Conservation (phyloP, 176 grass and related monocot genomes). For the Lolium rigidum region DNA sequence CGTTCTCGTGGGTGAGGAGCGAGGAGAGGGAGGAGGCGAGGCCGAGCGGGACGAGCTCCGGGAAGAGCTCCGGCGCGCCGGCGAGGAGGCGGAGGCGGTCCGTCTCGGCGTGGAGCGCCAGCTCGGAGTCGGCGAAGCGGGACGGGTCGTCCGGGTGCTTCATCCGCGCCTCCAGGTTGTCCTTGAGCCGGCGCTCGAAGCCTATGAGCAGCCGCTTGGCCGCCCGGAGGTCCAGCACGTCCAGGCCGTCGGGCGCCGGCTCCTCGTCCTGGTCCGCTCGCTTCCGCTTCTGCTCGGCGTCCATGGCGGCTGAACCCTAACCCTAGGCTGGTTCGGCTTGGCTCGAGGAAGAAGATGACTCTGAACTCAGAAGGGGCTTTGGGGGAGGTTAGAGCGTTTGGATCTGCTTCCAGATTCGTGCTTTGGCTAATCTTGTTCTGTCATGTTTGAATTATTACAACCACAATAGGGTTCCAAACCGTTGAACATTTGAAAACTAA, state of each 20-base stretch:
- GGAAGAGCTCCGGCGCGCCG: slow-evolving; percentile 85
- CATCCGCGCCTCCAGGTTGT: slow-evolving; percentile 97
- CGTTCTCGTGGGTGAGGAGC: slow-evolving; percentile 84
- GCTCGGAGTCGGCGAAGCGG: slow-evolving; percentile 84
- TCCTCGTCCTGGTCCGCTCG: slow-evolving; percentile 39
- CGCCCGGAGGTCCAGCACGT: slow-evolving; percentile 84
- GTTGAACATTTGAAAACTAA: no score
- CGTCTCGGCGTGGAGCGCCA: slow-evolving; percentile 83
- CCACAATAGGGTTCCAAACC: no score
- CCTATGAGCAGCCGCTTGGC: slow-evolving; percentile 78
- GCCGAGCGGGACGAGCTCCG: slow-evolving; percentile 73
- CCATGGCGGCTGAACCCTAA: slow-evolving; percentile 35
- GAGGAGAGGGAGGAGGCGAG: slow-evolving; percentile 75
- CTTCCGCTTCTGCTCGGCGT: slow-evolving; percentile 61
- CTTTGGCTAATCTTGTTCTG: not conserved
- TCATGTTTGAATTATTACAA: not conserved
- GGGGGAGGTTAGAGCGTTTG: not conserved
- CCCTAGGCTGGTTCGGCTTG: slow-evolving; percentile 9
- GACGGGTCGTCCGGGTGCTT: slow-evolving; percentile 85
- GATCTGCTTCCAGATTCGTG: slow-evolving; percentile 24
- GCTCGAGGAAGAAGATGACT: slow-evolving; percentile 16
- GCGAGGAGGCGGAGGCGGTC: slow-evolving; percentile 83
- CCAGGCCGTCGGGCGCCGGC: slow-evolving; percentile 43
- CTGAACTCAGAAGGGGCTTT: not conserved
- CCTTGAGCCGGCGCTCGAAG: slow-evolving; percentile 86